Percentiles rank a stretch among this genome's conserved stretches.
Evolutionary conservation across 164 flowering plant genomes (phyloP).

Genomic region (Taxillus chinensis): DNA sequence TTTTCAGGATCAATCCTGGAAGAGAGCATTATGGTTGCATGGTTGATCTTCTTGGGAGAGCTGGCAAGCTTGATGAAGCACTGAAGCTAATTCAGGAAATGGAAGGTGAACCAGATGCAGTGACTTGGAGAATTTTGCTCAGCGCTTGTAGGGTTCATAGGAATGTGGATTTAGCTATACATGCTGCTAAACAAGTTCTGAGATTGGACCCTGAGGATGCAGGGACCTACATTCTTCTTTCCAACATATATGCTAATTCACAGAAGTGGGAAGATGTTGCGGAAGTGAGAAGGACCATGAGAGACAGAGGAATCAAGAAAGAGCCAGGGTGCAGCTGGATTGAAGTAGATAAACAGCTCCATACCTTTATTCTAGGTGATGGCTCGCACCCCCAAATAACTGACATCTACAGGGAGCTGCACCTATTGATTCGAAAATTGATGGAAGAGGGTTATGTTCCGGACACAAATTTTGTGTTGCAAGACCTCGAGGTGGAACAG

Average conservation of each 20-base stretch:
- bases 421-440: constrained; percentile 36
- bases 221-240: constrained; percentile 58
- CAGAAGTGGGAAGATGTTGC: constrained; percentile 60
- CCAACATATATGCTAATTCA: constrained; percentile 65
- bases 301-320: constrained; percentile 44
- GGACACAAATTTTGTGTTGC: constrained; percentile 63
- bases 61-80: constrained; percentile 77
- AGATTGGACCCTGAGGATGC: constrained; percentile 59
- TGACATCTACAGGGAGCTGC: constrained; percentile 31
- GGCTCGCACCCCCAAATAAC: constrained; percentile 46
- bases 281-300: constrained; percentile 49
- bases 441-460: constrained; percentile 57
- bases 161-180: constrained; percentile 46
- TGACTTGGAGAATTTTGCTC: constrained; percentile 70
- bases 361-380: constrained; percentile 58
- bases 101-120: constrained; percentile 63
- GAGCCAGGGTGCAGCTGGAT: constrained; percentile 94
- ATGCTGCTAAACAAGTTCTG: constrained; percentile 57
- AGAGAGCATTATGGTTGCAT: constrained; percentile 85
- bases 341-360: constrained; percentile 50
- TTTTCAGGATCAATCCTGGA: constrained; percentile 54
- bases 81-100: constrained; percentile 46
- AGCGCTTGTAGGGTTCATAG: constrained; percentile 71
- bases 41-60: constrained; percentile 84
- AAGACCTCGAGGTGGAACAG: constrained; percentile 78